Evolutionary conservation across 345 rosid genomes (phyloP), one percentile per base, ranked within the genome.

Genomic region (Syzygium aqueum): DNA sequence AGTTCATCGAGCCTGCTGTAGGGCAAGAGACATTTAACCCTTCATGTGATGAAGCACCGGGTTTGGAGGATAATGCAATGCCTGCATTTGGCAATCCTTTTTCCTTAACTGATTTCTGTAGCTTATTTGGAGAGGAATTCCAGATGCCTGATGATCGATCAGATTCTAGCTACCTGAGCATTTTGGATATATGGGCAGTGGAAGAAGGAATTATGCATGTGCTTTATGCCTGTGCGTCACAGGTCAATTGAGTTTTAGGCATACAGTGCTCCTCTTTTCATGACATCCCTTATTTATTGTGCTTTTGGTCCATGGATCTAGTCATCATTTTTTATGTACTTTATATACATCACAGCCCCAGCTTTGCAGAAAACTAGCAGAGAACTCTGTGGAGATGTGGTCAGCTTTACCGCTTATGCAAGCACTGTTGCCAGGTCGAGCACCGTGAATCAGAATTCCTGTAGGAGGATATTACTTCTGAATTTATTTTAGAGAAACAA

Each of bases 171-270:
- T 90, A 91, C 91, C 89, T 95, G 63, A 92, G 90, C 89, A 87
- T 94, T 87, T 92, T 96, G 93, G 97, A 96, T 88, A 86, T 92
- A 67, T 93, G 92, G 59, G 96, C 95, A 11, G 95, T 95, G 86
- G 98, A 96, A 92, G 98, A 96, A 92, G 98, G 96, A 87, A 90
- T 95, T 92, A 91, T 96, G 85, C 97, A 96, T 89, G 94, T 94
- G 91, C 96, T 96, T 87, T 94, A 90, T 89, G 96, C 97, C 90
- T 96, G 98, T 93, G 97, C 95, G 87, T 95, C 97, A 88, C 95
- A 96, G 98, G 98, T 96, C 90, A 89, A 91, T 73, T 73, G 49
- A 9, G 80, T 73, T 73, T 73, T 84, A n/a, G 54, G 61, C 59
- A 51, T 13, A 22, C 57, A 84, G 28, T 84, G 51, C 59, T 51